These are phyloP conservation scores for Diplodia seriata DNA, from an alignment of 2,329 filamentous ascomycete genomes.

Conservation along the genomic window DNA sequence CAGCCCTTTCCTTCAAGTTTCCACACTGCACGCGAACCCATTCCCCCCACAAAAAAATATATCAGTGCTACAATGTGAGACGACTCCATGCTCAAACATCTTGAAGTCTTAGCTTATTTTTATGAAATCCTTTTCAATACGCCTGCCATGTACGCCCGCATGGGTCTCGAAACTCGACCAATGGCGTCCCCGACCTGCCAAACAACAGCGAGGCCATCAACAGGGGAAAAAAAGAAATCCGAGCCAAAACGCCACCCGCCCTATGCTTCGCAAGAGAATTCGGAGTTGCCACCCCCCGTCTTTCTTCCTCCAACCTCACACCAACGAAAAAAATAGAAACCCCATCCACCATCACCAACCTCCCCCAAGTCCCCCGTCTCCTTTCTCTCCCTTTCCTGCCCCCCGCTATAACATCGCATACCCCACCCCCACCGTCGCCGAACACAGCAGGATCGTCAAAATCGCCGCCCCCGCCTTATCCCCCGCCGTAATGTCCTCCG, in stretches of 20 bases:
- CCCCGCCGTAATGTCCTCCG: slow-evolving; percentile 42
- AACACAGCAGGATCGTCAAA: slow-evolving; percentile 8
- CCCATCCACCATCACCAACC: not conserved
- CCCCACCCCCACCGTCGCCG: not conserved
- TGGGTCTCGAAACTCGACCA: not conserved
- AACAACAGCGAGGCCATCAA: not conserved
- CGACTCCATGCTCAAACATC: too few species aligned
- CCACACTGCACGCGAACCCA: too few species aligned
- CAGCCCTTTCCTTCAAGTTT: too few species aligned
- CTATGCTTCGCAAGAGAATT: not conserved
- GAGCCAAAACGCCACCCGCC: not conserved
- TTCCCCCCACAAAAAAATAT: too few species aligned
- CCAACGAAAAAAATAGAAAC: not conserved
- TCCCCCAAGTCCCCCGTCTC: not conserved
- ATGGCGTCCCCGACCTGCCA: not conserved
- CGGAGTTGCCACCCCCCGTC: too few species aligned
- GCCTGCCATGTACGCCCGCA: not conserved
- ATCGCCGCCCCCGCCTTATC: slow-evolving; percentile 52
- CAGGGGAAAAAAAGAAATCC: not conserved
- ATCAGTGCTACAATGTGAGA: too few species aligned
- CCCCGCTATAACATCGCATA: slow-evolving; percentile 38
- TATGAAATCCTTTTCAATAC: not conserved
- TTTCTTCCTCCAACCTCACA: not conserved
- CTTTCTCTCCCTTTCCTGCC: not conserved
- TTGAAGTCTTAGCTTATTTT: not conserved